Conservation (phyloP, 208 protist species). For the Acanthamoeba sp. region DNA sequence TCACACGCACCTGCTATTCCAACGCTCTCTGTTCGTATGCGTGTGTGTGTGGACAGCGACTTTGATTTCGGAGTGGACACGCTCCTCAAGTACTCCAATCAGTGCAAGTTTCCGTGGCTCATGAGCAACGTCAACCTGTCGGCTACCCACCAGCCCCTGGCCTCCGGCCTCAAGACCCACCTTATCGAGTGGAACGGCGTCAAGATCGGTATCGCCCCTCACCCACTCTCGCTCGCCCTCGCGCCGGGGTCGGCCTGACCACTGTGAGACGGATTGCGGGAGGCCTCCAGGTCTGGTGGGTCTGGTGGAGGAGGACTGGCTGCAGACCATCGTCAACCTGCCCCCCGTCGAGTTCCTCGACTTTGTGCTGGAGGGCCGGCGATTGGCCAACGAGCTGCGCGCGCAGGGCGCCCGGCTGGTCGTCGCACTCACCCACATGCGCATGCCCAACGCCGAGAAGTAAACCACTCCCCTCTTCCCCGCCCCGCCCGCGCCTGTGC, state of each 20-base stretch:
- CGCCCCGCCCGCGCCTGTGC: neutral
- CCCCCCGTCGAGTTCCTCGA: constrained; percentile 55
- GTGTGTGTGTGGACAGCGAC: neutral
- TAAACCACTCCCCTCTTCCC: neutral
- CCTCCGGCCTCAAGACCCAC: constrained; percentile 11
- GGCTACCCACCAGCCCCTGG: neutral
- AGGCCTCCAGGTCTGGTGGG: constrained; percentile 31
- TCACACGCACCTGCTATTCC: neutral
- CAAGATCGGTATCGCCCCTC: neutral
- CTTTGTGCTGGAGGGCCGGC: constrained; percentile 57
- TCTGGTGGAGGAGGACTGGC: constrained; percentile 74
- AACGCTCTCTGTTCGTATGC: neutral
- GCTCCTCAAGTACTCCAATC: constrained; percentile 30
- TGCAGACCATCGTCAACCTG: constrained; percentile 52
- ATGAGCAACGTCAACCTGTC: constrained; percentile 74
- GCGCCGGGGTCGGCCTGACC: no score
- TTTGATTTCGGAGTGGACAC: constrained; percentile 74
- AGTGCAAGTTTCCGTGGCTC: constrained; percentile 74
- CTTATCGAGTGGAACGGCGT: constrained; percentile 41
- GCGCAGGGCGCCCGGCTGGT: constrained; percentile 45
- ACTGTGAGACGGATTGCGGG: no score
- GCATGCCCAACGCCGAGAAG: constrained; percentile 54
- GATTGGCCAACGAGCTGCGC: constrained; percentile 35
- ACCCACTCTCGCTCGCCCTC: no score
- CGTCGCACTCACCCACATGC: constrained; percentile 73